These are phyloP conservation scores for Euphrasia arctica DNA, from an alignment of 305 asterid genomes.

Conservation along the genomic window DNA sequence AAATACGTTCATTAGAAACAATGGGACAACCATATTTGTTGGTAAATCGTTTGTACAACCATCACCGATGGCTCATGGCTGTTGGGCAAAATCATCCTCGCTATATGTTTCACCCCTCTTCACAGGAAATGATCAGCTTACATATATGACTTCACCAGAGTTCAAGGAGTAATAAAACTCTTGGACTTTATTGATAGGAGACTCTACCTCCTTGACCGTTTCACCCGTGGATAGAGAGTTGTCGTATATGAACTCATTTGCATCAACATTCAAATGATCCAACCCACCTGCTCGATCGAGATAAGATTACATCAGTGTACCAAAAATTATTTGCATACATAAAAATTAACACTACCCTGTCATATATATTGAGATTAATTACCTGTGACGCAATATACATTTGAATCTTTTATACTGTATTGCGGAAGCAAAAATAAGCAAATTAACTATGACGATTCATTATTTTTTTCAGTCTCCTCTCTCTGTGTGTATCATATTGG, in stretches of 20 bases:
- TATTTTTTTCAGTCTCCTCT: no score
- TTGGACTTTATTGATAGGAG: constrained; percentile 80
- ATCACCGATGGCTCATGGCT: no score
- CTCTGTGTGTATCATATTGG: no score
- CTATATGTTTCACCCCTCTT: no score
- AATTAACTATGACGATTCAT: no score
- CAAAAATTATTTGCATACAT: constrained; percentile 8
- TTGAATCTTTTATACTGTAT: no score
- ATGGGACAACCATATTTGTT: no score
- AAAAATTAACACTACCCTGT: background rate
- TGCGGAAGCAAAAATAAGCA: background rate
- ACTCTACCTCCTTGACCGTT: constrained; percentile 56
- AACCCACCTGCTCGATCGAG: constrained; percentile 55
- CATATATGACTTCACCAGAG: no score
- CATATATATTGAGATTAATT: constrained; percentile 2
- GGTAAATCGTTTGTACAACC: no score
- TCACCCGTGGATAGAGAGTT: constrained; percentile 72
- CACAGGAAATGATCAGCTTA: no score
- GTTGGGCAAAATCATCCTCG: no score
- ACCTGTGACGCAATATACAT: background rate
- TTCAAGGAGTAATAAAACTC: constrained; percentile 32
- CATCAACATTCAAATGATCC: constrained; percentile 46
- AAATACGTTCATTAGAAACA: no score
- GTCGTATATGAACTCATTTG: constrained; percentile 72
- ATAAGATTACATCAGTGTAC: constrained; percentile 23